Evolutionary conservation across 805 yeast species (phyloP), one percentile per base, ranked within the genome.

Genomic region (Starmerella ratchasimensis): DNA sequence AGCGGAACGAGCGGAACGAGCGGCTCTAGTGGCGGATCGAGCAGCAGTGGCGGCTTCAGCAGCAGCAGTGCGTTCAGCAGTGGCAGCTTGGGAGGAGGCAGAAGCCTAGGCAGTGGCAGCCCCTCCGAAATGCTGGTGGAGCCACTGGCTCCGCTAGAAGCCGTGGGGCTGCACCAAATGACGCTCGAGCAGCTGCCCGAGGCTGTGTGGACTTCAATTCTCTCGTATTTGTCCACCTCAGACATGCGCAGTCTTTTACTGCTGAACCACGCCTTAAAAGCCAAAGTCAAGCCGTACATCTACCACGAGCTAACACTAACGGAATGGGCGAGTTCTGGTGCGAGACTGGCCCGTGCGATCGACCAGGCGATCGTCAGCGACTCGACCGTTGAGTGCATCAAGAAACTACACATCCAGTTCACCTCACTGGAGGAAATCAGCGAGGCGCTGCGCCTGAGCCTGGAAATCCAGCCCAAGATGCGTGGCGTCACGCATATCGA

Each of bases 241-340:
- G 50, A 45, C 39, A 28, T 44, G 29, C 38, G 31, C 16, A 28
- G 25, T 11, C 40, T 47, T 14, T 30, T 43, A 34, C 36, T 49
- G 11, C 39, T 43, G 10, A 40, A 39, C 25, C 36, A 27, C 11
- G 29, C 15, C 14, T 25, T 47, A 31, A 37, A 36, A 14, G 24
- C 14, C 18, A n/a, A 16, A 6, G 44, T 39, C 15, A 40, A 42
- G 31, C 39, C 38, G n/a, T 28, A 36, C 14, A 25, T 48, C 10
- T 45, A 46, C 37, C 34, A 30, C 28, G 45, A 46, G 18, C 36
- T 46, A 18, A 32, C 39, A 3, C 33, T 48, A n/a, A 38, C 48
- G 2, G 52, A 46, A 22, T 39, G 47, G 50, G 50, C 49, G 8
- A 35, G 38, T 11, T 29, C 41, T 5, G 52, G 52, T 5, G 36